These are phyloP conservation scores for Pinus tabuliformis DNA, from an alignment of 75 land plant genomes.

Conservation along the genomic window DNA sequence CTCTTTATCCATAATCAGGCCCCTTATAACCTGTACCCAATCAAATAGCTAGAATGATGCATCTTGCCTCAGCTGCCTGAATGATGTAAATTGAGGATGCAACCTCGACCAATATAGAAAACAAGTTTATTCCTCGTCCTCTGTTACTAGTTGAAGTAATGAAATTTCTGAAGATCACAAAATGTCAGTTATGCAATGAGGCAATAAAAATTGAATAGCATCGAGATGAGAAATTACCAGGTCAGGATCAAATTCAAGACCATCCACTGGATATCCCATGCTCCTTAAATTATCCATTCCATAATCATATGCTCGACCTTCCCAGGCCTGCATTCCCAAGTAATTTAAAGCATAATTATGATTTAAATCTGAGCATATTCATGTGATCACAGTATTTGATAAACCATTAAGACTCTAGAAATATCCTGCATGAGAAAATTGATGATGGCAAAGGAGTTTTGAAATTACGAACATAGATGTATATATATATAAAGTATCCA, in stretches of 20 bases:
- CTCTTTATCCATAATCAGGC: slow-evolving; percentile 95
- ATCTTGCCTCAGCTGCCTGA: slow-evolving; percentile 1
- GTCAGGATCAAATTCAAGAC: slow-evolving; percentile 90
- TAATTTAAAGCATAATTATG: background rate
- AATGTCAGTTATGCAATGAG: background rate
- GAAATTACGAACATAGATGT: background rate
- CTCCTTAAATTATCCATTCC: slow-evolving; percentile 83
- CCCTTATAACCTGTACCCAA: slow-evolving; percentile 80
- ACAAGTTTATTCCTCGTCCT: slow-evolving; percentile 3
- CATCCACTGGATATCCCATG: slow-evolving; percentile 95
- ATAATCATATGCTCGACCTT: slow-evolving; percentile 96
- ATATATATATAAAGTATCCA: background rate
- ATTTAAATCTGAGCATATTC: background rate
- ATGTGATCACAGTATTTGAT: background rate
- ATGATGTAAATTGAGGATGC: background rate
- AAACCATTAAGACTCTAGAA: background rate
- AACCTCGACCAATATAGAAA: background rate
- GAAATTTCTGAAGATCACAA: background rate
- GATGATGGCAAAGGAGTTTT: background rate
- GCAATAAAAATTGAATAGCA: background rate
- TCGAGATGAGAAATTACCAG: slow-evolving; percentile 43
- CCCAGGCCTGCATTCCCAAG: slow-evolving; percentile 78
- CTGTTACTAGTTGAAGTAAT: background rate
- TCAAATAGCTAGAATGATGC: background rate
- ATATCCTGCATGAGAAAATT: background rate